Base-by-base conservation (phyloP, 192 early-diverging fungal genomes). In the Haplosporangium gracile region DNA sequence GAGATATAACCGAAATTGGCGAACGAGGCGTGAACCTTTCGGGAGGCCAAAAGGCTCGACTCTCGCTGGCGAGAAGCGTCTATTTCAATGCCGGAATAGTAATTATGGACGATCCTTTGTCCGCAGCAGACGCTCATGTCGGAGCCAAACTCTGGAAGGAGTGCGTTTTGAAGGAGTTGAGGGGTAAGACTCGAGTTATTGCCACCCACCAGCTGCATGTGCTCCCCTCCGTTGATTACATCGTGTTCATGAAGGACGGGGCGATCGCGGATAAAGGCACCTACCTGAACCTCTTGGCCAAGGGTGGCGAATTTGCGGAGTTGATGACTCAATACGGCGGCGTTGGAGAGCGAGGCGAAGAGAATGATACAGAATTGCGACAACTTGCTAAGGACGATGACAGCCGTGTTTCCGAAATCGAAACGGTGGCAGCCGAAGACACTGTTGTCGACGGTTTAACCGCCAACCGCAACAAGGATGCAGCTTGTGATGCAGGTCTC, bases 1-100 rank as follows among this genome's bases (percentile, higher is more conserved):
- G 40, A 40, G 40, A 40, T 40, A 40, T 40, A 7, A 40, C 40
- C 2, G 40, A 40, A 40, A 40, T 40, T 40, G 40, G 40, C 40
- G 40, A 40, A 40, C 91, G 92, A 79, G 97, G 97, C 53, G 92
- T 97, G 78, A 97, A 95, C 55, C 89, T 98, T 26, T 95, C 94
- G 42, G 97, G 97, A 74, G 97, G 97, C 20, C 97, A 98, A 78
- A 97, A 96, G 81, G 93, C 93, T 29, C 92, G 91, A 78, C 79
- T 89, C 36, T 88, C 89, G 13, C 76, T 90, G 40, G 90, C 88
- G 5, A 90, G 97, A 26, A 96, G 95, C 2, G 90, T 97, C 10
- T 98, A 97, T 90, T 92, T 75, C 68, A 96, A 93, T 11, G 94
- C 96, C 24, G 97, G 97, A 87, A 72, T 45, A 20, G 71, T 10